Conservation (phyloP, 805 yeast species). For the Wickerhamiella spandovensis region DNA sequence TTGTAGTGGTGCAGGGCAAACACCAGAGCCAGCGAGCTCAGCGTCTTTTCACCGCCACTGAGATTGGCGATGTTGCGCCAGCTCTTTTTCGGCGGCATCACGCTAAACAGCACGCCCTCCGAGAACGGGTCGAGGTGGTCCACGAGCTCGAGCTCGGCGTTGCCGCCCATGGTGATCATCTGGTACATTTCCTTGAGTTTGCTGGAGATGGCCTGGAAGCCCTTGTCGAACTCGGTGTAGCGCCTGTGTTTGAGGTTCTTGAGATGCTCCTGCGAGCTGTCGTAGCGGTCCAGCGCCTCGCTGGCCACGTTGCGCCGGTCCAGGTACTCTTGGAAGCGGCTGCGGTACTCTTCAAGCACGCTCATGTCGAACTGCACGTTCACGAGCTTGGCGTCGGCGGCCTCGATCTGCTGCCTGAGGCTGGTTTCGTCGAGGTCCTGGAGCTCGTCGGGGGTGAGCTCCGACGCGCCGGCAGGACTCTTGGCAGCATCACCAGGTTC, state of each 20-base stretch:
- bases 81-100: constrained; percentile 97
- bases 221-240: constrained; percentile 82
- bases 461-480: background rate
- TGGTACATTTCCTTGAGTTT: constrained; percentile 94
- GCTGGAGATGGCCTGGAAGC: constrained; percentile 73
- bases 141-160: constrained; percentile 90
- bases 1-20: constrained; percentile 92
- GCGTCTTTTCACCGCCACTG: constrained; percentile 96
- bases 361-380: constrained; percentile 56
- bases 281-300: constrained; percentile 52
- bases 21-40: constrained; percentile 86
- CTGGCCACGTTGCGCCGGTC: constrained; percentile 54
- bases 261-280: constrained; percentile 42
- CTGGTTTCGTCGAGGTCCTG: constrained; percentile 10
- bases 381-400: constrained; percentile 29
- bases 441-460: constrained; percentile 1
- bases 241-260: constrained; percentile 64
- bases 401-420: constrained; percentile 11
- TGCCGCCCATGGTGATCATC: constrained; percentile 98
- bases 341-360: constrained; percentile 62
- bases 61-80: constrained; percentile 93
- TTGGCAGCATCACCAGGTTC: no score
- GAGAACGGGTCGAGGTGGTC: constrained; percentile 96
- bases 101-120: constrained; percentile 91
- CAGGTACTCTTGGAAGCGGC: constrained; percentile 49